Base-by-base conservation (phyloP, 371 early-diverging fungal species). In the Saksenaea oblongispora region DNA sequence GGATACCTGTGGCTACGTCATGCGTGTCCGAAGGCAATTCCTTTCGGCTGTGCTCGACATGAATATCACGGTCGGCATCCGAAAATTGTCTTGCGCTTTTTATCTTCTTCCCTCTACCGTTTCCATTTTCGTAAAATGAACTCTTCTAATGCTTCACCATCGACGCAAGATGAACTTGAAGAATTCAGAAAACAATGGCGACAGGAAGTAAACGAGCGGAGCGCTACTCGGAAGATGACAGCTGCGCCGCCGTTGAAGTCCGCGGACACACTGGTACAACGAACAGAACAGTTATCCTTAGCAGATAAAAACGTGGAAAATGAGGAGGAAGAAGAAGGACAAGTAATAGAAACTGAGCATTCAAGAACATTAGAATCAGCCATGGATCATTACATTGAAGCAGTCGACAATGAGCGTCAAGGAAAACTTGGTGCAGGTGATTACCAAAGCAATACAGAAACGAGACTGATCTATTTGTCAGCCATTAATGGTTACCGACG, bases 391-490 rank as follows among this genome's bases (percentile, higher is more conserved):
- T 85, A 85, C 66, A 61, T 75, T 15, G 44, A 59, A 42, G 86
- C 84, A 8, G 79, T 80, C 15, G 76, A 75, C 41, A 65, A 74
- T 58, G 86, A 85, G 64, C 65, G 78, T 57, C 73, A 82, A 63
- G 84, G 84, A 28, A 76, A 81, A 54, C 41, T 85, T 17, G 79
- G 78, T 31, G 62, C 78, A 79, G 85, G 85, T 83, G 70, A 62
- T 37, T 17, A 22, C 42, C 17, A 34, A 8, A 10, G 14, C 34
- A 24, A 36, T 17, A 34, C 27, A 41, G 42, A 31, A 47, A 10
- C 0, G 27, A 41, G 28, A 34, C 39, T 56, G 22, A 54, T n/a
- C n/a, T 34, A 34, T 18, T 37, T 15, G 15, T 17, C 41, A 85
- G 87, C 87, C 34, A 54, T 87, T n/a, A 73, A 66, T 11, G 51